Evolutionary conservation across 2,329 filamentous ascomycete species (phyloP).

Genomic region (Penicillium sp.): DNA sequence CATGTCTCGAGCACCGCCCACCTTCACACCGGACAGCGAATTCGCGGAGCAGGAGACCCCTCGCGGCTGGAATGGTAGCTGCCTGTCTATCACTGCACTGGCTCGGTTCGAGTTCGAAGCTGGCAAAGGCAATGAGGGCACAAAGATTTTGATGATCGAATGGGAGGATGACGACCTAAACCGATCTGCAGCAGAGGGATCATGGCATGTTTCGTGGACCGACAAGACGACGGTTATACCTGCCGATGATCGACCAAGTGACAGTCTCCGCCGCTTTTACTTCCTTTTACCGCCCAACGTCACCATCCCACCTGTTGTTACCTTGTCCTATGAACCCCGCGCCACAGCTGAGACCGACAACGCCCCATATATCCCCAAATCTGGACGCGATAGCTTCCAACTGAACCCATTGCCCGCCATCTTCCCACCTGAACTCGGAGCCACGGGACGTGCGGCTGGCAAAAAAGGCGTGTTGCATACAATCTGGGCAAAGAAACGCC

Average conservation of each 20-base stretch:
- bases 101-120: slow-evolving; percentile 86
- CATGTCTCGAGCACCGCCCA: slow-evolving; percentile 19
- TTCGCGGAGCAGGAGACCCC: slow-evolving; percentile 35
- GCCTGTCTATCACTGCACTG: slow-evolving; percentile 58
- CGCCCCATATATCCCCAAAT: background rate
- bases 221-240: slow-evolving; percentile 73
- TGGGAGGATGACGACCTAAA: slow-evolving; percentile 69
- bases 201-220: slow-evolving; percentile 82
- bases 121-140: slow-evolving; percentile 75
- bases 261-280: slow-evolving; percentile 66
- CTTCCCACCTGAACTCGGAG: slow-evolving; percentile 74
- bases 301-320: slow-evolving; percentile 70
- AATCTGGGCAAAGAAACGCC: slow-evolving; percentile 81
- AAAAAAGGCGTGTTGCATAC: slow-evolving; percentile 84
- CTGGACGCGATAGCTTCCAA: slow-evolving; percentile 50
- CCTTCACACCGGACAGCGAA: slow-evolving; percentile 34
- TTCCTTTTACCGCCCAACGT: slow-evolving; percentile 76
- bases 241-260: slow-evolving; percentile 59
- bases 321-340: slow-evolving; percentile 55
- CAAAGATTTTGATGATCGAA: slow-evolving; percentile 91
- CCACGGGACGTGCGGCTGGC: slow-evolving; percentile 65
- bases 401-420: slow-evolving; percentile 85
- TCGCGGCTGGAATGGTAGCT: slow-evolving; percentile 19
- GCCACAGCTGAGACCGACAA: background rate
- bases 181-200: slow-evolving; percentile 42